phyloP scores from a whole-genome alignment of 352 stramenopile genomes.

The Globisporangium apiculatum region DNA sequence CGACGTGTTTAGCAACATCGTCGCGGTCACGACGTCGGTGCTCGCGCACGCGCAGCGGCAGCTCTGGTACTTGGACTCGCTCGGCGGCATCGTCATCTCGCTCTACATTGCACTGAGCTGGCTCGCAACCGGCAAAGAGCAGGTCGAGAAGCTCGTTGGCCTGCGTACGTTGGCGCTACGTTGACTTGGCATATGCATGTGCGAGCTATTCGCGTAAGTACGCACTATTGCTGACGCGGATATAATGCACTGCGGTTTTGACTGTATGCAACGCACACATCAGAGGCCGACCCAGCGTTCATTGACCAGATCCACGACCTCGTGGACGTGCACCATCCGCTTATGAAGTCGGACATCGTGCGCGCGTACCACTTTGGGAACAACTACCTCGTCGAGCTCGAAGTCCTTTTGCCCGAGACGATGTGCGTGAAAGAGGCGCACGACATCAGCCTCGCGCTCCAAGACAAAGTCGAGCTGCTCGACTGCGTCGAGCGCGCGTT shows the following conservation, averaged over 20 bases:
- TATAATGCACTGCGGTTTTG: neutral
- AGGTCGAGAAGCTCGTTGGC: constrained; percentile 90
- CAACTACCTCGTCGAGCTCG: constrained; percentile 91
- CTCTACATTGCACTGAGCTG: constrained; percentile 96
- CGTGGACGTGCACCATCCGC: constrained; percentile 79
- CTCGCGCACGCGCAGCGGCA: constrained; percentile 49
- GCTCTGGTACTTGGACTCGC: constrained; percentile 92
- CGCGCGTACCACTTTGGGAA: constrained; percentile 96
- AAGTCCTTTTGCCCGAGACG: constrained; percentile 79
- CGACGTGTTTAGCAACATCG: constrained; percentile 92
- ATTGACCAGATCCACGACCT: constrained; percentile 90
- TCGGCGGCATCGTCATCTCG: constrained; percentile 93
- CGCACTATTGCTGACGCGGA: neutral
- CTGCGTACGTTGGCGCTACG: constrained; percentile 41
- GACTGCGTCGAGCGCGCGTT: constrained; percentile 96
- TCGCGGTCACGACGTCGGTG: constrained; percentile 84
- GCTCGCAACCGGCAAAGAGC: constrained; percentile 92
- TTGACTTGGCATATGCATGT: no score
- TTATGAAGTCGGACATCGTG: constrained; percentile 91
- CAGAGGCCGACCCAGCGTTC: constrained; percentile 89
- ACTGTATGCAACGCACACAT: neutral
- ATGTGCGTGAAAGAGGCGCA: constrained; percentile 93
- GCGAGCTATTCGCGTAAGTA: no score
- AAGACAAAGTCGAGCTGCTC: constrained; percentile 94
- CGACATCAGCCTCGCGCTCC: constrained; percentile 95